A percentile compares a stretch with the other conserved stretches of the same genome.
Conservation (phyloP, 441 rosid species). For the Gossypium armourianum region DNA sequence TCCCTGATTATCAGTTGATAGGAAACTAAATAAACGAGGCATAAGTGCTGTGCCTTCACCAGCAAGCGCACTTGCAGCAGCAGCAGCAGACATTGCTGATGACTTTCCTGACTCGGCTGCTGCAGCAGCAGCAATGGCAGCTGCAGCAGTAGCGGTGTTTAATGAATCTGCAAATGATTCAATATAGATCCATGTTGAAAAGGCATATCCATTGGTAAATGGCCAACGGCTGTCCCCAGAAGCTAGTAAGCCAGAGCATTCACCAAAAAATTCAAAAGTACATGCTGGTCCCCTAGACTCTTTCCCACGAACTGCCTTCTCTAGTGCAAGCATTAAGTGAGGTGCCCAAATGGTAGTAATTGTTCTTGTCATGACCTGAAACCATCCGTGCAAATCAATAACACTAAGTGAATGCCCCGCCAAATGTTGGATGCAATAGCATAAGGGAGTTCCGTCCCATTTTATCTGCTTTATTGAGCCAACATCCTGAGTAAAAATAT, state of each 20-base stretch:
- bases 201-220: conserved; percentile 79
- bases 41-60: conserved; percentile 96
- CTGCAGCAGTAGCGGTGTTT: conserved; percentile 94
- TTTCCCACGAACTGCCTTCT: conserved; percentile 85
- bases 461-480: conserved; percentile 31
- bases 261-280: conserved; percentile 95
- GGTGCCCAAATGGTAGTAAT: conserved; percentile 58
- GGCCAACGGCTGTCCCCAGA: conserved; percentile 99
- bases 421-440: conserved; percentile 72
- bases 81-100: conserved; percentile 91
- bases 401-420: conserved; percentile 87
- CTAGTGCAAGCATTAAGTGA: conserved; percentile 63
- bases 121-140: conserved; percentile 97
- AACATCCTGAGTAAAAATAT: conserved; percentile 55
- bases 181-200: conserved; percentile 91
- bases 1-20: conserved; percentile 94
- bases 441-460: conserved; percentile 74
- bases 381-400: conserved; percentile 69
- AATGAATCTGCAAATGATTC: conserved; percentile 97
- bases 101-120: conserved; percentile 96
- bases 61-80: conserved; percentile 98
- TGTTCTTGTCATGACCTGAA: conserved; percentile 52
- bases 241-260: conserved; percentile 97
- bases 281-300: conserved; percentile 88
- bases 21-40: conserved; percentile 96